These are phyloP conservation scores for Alternaria ventricosa DNA, from an alignment of 2,329 filamentous ascomycete genomes.

Conservation along the genomic window DNA sequence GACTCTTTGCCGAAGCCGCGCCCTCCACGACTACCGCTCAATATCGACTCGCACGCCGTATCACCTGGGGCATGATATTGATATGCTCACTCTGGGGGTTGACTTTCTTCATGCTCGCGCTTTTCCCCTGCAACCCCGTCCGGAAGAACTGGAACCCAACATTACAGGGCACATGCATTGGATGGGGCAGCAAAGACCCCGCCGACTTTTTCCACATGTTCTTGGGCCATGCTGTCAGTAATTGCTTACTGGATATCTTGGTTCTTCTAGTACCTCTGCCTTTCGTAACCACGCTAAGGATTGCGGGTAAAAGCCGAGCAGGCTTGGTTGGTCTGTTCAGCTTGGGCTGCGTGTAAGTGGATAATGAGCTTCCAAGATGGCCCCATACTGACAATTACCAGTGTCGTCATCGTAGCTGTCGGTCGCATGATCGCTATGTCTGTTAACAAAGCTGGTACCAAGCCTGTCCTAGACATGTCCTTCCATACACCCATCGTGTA, in stretches of 20 bases:
- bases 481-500: slow-evolving; percentile 39
- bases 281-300: slow-evolving; percentile 38
- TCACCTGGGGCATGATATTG: slow-evolving; percentile 29
- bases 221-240: slow-evolving; percentile 37
- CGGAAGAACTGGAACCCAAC: slow-evolving; percentile 39
- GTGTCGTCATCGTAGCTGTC: slow-evolving; percentile 36
- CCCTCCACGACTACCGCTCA: slow-evolving; percentile 8
- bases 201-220: slow-evolving; percentile 37
- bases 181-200: slow-evolving; percentile 44
- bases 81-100: slow-evolving; percentile 39
- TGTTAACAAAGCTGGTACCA: slow-evolving; percentile 38
- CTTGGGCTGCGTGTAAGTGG: slow-evolving; percentile 45
- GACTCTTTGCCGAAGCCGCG: slow-evolving; percentile 39
- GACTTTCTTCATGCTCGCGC: slow-evolving; percentile 36
- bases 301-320: slow-evolving; percentile 36
- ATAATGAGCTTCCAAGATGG: slow-evolving; percentile 20
- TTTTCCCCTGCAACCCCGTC: slow-evolving; percentile 41
- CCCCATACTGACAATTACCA: slow-evolving; percentile 8
- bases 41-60: slow-evolving; percentile 22
- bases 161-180: slow-evolving; percentile 36
- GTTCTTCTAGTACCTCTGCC: slow-evolving; percentile 41
- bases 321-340: slow-evolving; percentile 41
- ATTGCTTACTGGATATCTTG: slow-evolving; percentile 43
- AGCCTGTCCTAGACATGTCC: slow-evolving; percentile 40
- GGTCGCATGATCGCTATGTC: slow-evolving; percentile 39